phyloP scores from a whole-genome alignment of 306 rosid species.

The Fragaria vesca region DNA sequence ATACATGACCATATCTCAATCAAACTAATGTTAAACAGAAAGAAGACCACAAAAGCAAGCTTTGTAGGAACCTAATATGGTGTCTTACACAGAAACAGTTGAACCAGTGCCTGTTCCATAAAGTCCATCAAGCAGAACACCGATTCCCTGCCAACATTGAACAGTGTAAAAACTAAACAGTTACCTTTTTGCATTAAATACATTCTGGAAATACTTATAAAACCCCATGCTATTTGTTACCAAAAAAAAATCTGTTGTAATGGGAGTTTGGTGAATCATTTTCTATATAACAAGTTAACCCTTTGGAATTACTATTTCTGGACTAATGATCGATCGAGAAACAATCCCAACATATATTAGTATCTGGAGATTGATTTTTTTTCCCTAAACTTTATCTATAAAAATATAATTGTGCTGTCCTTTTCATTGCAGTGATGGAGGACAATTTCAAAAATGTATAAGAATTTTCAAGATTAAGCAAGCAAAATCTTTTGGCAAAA shows the following conservation, averaged over 20 bases:
- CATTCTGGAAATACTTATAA: neutral
- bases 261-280: neutral
- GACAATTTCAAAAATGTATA: neutral
- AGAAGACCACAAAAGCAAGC: slow-evolving; percentile 1
- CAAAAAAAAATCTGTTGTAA: neutral
- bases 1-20: slow-evolving; percentile 21
- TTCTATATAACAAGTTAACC: neutral
- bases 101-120: slow-evolving; percentile 89
- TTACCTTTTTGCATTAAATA: neutral
- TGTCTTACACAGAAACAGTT: slow-evolving; percentile 90
- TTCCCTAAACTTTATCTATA: neutral
- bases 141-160: slow-evolving; percentile 62
- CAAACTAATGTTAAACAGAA: slow-evolving; percentile 18
- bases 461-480: neutral
- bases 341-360: neutral
- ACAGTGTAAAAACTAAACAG: slow-evolving; percentile 8
- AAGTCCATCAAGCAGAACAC: slow-evolving; percentile 84
- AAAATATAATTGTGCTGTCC: neutral
- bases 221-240: neutral
- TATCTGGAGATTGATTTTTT: neutral
- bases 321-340: neutral
- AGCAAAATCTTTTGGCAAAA: neutral
- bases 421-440: neutral
- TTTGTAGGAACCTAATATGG: slow-evolving; percentile 14
- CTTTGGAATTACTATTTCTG: neutral